Conservation (phyloP, 441 rosid species). For the Croton setiger region DNA sequence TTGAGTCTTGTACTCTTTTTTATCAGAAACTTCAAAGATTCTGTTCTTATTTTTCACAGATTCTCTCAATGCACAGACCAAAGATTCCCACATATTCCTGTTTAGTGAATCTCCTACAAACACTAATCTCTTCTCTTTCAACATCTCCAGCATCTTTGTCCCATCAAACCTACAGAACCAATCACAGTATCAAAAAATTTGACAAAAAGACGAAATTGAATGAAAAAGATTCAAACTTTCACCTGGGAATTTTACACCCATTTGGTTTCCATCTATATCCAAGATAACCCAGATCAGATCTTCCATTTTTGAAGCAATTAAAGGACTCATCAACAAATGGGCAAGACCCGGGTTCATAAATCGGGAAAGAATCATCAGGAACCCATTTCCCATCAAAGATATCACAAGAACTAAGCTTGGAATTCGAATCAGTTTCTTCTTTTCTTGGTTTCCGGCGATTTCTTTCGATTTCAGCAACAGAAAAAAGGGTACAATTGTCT, state of each 20-base stretch:
- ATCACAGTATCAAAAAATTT: not conserved
- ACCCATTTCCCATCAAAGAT: slow-evolving; percentile 70
- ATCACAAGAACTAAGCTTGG: slow-evolving; percentile 48
- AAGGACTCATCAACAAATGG: slow-evolving; percentile 57
- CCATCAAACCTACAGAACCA: slow-evolving; percentile 51
- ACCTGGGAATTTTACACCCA: slow-evolving; percentile 70
- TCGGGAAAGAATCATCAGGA: slow-evolving; percentile 47
- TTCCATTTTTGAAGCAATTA: slow-evolving; percentile 60
- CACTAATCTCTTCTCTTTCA: slow-evolving; percentile 57
- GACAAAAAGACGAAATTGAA: not conserved
- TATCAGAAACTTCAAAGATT: slow-evolving; percentile 52
- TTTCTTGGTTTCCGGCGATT: slow-evolving; percentile 27
- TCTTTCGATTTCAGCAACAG: slow-evolving; percentile 36
- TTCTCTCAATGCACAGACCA: slow-evolving; percentile 59
- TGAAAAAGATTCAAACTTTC: not conserved
- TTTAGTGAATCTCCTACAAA: slow-evolving; percentile 75
- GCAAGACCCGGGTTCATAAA: slow-evolving; percentile 63
- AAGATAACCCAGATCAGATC: slow-evolving; percentile 47
- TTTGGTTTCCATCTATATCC: slow-evolving; percentile 61
- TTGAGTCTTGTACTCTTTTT: slow-evolving; percentile 40
- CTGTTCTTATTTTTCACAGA: slow-evolving; percentile 47
- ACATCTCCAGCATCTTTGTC: slow-evolving; percentile 49
- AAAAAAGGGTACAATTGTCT: slow-evolving; percentile 41
- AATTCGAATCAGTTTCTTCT: slow-evolving; percentile 19
- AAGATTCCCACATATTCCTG: slow-evolving; percentile 84